These are phyloP conservation scores for Gossypium davidsonii DNA, from an alignment of 441 rosid species.

Conservation along the genomic window DNA sequence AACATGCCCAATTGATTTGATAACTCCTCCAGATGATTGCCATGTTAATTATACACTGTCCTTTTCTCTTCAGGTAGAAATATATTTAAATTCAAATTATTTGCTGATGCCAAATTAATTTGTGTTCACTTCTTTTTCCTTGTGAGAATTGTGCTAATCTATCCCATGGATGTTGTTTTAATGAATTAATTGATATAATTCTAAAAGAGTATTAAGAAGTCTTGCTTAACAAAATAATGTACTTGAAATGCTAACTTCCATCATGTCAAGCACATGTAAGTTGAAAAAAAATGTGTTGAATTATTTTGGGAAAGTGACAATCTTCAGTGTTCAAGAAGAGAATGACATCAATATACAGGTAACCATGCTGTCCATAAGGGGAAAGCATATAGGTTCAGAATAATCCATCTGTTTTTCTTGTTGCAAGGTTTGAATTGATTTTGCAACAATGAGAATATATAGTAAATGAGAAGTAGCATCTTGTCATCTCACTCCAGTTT, in stretches of 20 bases:
- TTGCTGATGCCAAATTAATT: not conserved
- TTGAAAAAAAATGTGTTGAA: not conserved
- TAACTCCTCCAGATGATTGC: slow-evolving; percentile 97
- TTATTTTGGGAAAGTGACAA: not conserved
- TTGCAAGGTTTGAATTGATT: not conserved
- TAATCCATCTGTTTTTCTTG: not conserved
- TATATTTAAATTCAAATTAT: slow-evolving; percentile 17
- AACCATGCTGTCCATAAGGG: not conserved
- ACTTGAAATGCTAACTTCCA: slow-evolving; percentile 4
- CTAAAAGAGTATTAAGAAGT: not conserved
- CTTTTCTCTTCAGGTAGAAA: slow-evolving; percentile 81
- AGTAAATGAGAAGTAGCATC: not conserved
- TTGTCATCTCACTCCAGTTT: not conserved
- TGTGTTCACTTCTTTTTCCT: not conserved
- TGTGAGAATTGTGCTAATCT: not conserved
- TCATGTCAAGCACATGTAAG: slow-evolving; percentile 3
- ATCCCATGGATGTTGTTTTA: not conserved
- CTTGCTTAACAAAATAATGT: not conserved
- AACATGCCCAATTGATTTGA: slow-evolving; percentile 84
- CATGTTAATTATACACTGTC: slow-evolving; percentile 91
- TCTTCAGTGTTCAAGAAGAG: slow-evolving; percentile 1
- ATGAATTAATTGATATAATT: not conserved
- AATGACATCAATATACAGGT: not conserved
- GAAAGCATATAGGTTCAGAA: not conserved
- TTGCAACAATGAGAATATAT: not conserved